These are phyloP conservation scores for Buxus sempervirens DNA, from an alignment of 164 flowering plant species.

Conservation along the genomic window DNA sequence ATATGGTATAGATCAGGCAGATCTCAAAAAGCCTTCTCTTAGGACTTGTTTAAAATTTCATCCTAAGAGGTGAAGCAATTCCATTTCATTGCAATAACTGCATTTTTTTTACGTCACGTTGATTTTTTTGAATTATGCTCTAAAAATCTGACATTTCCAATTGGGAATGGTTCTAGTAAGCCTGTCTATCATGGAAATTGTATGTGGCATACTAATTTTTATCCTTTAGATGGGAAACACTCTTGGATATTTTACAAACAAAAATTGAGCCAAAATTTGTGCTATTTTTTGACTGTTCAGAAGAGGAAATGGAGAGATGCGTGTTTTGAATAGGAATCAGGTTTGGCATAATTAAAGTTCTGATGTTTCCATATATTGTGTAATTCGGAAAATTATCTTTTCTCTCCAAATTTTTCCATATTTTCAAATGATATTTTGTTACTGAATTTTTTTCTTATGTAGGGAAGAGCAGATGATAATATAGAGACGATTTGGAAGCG, in stretches of 20 bases:
- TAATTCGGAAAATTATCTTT: neutral
- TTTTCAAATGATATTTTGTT: neutral
- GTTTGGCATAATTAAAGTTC: constrained; percentile 28
- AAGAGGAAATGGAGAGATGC: constrained; percentile 97
- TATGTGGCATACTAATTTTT: too few species aligned
- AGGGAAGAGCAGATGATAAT: constrained; percentile 96
- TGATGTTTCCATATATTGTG: neutral
- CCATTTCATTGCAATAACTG: too few species aligned
- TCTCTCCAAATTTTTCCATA: neutral
- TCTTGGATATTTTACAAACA: constrained; percentile 54
- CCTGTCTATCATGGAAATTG: neutral
- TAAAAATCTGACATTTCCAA: too few species aligned
- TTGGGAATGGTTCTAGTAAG: too few species aligned
- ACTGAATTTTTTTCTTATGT: constrained; percentile 5
- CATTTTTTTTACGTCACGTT: too few species aligned
- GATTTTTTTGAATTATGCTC: too few species aligned
- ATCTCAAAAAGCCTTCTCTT: too few species aligned
- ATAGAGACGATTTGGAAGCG: constrained; percentile 79
- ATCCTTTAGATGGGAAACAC: neutral
- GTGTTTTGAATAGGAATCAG: constrained; percentile 80
- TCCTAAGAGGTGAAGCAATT: too few species aligned
- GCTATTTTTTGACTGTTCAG: constrained; percentile 78
- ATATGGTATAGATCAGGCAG: too few species aligned
- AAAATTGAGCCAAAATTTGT: constrained; percentile 74
- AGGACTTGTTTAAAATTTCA: too few species aligned